Conservation (phyloP, 176 grass and related monocot species). For the Melocanna baccifera region DNA sequence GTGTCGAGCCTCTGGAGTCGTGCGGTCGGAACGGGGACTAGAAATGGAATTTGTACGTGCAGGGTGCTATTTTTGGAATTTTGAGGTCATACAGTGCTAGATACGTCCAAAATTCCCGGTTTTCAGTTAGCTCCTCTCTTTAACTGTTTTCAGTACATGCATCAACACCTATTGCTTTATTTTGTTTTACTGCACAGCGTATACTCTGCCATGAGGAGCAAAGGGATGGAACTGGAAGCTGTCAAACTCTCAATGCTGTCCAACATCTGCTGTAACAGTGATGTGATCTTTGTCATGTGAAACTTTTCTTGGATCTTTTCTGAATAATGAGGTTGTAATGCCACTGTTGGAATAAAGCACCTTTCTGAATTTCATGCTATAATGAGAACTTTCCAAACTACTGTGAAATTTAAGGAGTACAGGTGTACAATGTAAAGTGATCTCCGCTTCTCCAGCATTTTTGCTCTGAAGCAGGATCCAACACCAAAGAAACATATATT, state of each 20-base stretch:
- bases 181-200: conserved; percentile 27
- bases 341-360: conserved; percentile 27
- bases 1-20: no score
- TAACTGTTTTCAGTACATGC: background rate
- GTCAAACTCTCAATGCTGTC: background rate
- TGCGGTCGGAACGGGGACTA: no score
- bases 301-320: conserved; percentile 11
- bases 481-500: conserved; percentile 7
- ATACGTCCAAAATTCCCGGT: no score
- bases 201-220: conserved; percentile 61
- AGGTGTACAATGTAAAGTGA: conserved; percentile 40
- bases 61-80: no score
- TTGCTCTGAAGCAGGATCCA: conserved; percentile 49
- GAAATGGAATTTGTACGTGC: no score
- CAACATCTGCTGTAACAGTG: background rate
- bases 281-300: conserved; percentile 8
- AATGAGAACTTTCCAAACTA: conserved; percentile 24
- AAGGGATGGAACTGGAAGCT: background rate
- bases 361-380: background rate
- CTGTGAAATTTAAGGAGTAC: conserved; percentile 20
- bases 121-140: background rate
- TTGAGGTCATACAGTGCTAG: no score
- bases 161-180: background rate
- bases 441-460: conserved; percentile 47
- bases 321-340: conserved; percentile 23